Percentiles rank a stretch among this genome's conserved stretches.
Conservation (phyloP, 176 grass and related monocot genomes). For the Oryza coarctata region DNA sequence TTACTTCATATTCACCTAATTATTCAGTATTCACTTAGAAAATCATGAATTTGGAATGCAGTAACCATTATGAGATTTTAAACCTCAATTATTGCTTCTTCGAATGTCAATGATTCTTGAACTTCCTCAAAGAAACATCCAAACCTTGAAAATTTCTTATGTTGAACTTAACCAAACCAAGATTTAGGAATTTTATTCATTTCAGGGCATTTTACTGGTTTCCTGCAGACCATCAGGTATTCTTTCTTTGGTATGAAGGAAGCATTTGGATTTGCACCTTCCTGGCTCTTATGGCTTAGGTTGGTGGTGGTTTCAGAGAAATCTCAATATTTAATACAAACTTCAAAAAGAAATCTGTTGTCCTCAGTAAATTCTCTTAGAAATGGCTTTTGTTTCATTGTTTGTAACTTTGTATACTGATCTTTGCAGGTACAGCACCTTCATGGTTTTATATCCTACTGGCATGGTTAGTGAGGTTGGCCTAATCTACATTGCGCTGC, state of each 20-base stretch:
- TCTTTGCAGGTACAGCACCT: slow-evolving; percentile 38
- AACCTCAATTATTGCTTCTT: background rate
- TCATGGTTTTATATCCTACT: no score
- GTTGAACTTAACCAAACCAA: background rate
- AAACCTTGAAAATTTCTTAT: background rate
- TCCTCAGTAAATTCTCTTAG: background rate
- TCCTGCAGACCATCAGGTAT: slow-evolving; percentile 73
- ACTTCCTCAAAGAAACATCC: background rate
- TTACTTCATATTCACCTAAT: background rate
- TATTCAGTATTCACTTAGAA: no score
- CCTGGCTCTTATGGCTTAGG: slow-evolving; percentile 93
- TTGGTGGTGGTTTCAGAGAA: background rate
- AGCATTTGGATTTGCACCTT: slow-evolving; percentile 65
- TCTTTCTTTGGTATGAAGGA: slow-evolving; percentile 94
- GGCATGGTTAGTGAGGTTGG: no score
- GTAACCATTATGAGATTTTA: no score
- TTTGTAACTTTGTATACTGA: no score
- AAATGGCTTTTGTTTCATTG: background rate
- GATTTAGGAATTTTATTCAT: background rate
- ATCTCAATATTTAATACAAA: background rate
- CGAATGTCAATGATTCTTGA: no score
- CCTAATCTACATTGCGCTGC: slow-evolving; percentile 33
- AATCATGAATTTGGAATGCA: no score
- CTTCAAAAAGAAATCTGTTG: background rate
- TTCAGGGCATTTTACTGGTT: background rate